Percentiles rank a stretch among this genome's conserved stretches.
Conservation (phyloP, 2,329 filamentous ascomycete genomes). For the Colletotrichum sp. region DNA sequence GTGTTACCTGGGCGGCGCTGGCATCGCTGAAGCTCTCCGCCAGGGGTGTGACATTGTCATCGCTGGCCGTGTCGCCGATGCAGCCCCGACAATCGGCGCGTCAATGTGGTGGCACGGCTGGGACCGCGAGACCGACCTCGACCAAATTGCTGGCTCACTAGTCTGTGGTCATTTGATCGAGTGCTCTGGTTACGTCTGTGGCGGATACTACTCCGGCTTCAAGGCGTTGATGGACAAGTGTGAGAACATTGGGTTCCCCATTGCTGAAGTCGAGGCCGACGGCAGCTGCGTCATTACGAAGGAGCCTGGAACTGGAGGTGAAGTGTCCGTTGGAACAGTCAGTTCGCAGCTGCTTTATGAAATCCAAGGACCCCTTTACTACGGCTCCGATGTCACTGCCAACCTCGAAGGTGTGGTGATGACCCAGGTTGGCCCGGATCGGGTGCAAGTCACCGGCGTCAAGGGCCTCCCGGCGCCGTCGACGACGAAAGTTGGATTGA, state of each 20-base stretch:
- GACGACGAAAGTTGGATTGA: constrained; percentile 35
- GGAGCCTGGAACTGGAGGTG: constrained; percentile 29
- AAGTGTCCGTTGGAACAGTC: constrained; percentile 28
- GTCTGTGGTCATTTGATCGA: constrained; percentile 60
- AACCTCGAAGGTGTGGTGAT: constrained; percentile 39
- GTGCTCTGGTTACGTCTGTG: constrained; percentile 58
- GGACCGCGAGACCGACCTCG: constrained; percentile 51
- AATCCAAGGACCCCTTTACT: constrained; percentile 41
- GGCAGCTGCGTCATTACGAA: constrained; percentile 37
- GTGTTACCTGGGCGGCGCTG: constrained; percentile 24
- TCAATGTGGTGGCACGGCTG: constrained; percentile 63
- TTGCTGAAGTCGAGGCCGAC: constrained; percentile 52
- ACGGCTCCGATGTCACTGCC: constrained; percentile 35
- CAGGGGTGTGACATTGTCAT: constrained; percentile 52
- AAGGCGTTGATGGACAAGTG: constrained; percentile 40
- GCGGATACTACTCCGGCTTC: constrained; percentile 60
- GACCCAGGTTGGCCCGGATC: constrained; percentile 43
- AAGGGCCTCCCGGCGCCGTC: constrained; percentile 35
- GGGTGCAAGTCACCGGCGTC: constrained; percentile 36
- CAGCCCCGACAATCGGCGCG: constrained; percentile 59
- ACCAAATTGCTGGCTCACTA: constrained; percentile 54
- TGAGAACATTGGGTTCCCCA: constrained; percentile 51
- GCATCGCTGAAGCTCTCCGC: constrained; percentile 21
- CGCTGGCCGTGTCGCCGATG: constrained; percentile 53
- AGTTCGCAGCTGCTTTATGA: constrained; percentile 40